Percentiles rank a stretch among this genome's conserved stretches.
These are phyloP conservation scores for Trichoderma oligosporum DNA, from an alignment of 2,329 filamentous ascomycete genomes.

Conservation along the genomic window DNA sequence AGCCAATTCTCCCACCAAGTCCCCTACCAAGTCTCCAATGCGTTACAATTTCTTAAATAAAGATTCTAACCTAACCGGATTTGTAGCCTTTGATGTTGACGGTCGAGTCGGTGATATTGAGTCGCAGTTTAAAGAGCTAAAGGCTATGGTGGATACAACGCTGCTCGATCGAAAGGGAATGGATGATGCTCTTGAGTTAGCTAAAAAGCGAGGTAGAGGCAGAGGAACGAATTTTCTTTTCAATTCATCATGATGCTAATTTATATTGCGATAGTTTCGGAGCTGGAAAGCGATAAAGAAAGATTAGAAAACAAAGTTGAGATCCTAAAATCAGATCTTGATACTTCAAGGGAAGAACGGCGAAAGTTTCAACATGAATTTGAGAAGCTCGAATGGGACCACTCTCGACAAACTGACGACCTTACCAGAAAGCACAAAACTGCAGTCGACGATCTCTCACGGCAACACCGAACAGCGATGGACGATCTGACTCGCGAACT, in stretches of 20 bases:
- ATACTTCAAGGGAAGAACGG: conserved; percentile 36
- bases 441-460: conserved; percentile 33
- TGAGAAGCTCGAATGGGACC: conserved; percentile 38
- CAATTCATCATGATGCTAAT: conserved; percentile 21
- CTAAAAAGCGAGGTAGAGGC: conserved; percentile 68
- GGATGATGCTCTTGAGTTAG: conserved; percentile 69
- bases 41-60: conserved; percentile 62
- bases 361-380: conserved; percentile 36
- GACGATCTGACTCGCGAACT: conserved; percentile 46
- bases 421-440: conserved; percentile 40
- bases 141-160: conserved; percentile 67
- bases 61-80: conserved; percentile 64
- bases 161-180: conserved; percentile 64
- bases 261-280: conserved; percentile 37
- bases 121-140: conserved; percentile 65
- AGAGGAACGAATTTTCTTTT: neutral
- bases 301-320: conserved; percentile 46
- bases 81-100: conserved; percentile 75
- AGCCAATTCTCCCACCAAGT: conserved; percentile 27
- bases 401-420: conserved; percentile 51
- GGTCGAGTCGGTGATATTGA: conserved; percentile 74
- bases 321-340: conserved; percentile 61
- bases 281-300: conserved; percentile 47
- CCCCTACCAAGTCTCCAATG: conserved; percentile 42
- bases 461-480: conserved; percentile 34